Base-by-base conservation (phyloP, 495 filamentous ascomycete species). In the Pyrenula massariospora region DNA sequence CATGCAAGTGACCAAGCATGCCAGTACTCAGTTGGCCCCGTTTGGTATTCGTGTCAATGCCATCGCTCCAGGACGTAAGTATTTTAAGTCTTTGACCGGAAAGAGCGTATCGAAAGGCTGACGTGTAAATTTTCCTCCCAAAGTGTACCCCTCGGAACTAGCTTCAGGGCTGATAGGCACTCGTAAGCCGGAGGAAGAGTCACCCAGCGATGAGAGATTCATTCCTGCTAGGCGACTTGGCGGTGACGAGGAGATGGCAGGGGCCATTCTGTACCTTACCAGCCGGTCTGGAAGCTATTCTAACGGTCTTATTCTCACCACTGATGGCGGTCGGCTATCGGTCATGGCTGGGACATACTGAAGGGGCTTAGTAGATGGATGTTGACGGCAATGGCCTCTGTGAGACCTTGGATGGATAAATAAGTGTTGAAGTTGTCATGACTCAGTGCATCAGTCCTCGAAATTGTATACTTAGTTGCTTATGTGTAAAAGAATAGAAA, bases 11-110 rank as follows among this genome's bases (percentile, higher is more conserved):
- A 79, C 83, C 24, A 88, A 87, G 73, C 70, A 77, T 59, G 60
- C 87, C 42, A 71, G 79, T 2, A 78, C 74, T 0, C 61, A 61
- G 20, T 66, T 85, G 24, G 73, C 72, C 15, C 70, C 74, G 21
- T 86, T 82, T 68, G 65, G 74, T 58, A 86, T 89, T 54, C 70
- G 82, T 0, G 68, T 77, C 10, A 88, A 88, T 70, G 75, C 77
- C n/a, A 74, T 88, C 23, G 79, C 81, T 10, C 84, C 86, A 24
- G 86, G 85, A 20, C 67, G 79, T 83, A 64, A 75, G 78, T 70
- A 1, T 25, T 19, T 15, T 21, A 25, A 48, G 24, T 21, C 11
- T 56, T 52, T n/a, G 31, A 42, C 8, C 31, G 31, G 31, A 42
- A 42, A 42, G 8, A 15, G 15, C 5, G 31, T 42, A 42, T 42